Conservation (phyloP, 106 monocot species). For the Phalaenopsis equestris region DNA sequence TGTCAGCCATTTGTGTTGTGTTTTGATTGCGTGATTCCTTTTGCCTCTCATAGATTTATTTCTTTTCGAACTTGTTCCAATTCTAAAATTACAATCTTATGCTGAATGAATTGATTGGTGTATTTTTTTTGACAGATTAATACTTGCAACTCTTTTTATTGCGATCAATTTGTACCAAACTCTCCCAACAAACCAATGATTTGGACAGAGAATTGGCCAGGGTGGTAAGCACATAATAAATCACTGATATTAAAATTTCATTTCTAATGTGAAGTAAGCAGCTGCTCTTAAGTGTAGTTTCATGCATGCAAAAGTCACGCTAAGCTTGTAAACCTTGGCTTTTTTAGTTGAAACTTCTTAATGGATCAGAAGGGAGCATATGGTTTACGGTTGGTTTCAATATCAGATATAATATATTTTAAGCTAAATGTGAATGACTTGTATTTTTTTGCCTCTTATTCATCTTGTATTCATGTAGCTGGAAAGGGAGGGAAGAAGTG, state of each 20-base stretch:
- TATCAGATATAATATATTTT: background rate
- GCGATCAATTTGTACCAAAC: conserved; percentile 82
- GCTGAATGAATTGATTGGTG: background rate
- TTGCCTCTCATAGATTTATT: background rate
- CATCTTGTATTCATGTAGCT: background rate
- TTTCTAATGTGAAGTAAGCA: background rate
- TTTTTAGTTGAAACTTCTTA: background rate
- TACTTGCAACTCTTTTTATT: conserved; percentile 96
- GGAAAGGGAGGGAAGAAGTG: background rate
- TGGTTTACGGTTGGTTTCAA: background rate
- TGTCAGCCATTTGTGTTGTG: background rate
- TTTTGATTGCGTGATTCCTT: background rate
- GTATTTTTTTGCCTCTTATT: background rate
- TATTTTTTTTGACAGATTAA: conserved; percentile 63
- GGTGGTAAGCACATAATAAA: conserved; percentile 47
- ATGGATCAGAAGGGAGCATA: background rate
- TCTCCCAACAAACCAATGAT: conserved; percentile 77
- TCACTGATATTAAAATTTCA: background rate
- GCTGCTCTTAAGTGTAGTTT: background rate
- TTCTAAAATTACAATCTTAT: background rate
- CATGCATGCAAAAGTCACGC: background rate
- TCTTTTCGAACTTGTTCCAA: background rate
- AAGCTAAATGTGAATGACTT: background rate
- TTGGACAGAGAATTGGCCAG: conserved; percentile 99
- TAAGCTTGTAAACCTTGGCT: background rate